Conservation (phyloP, 2,329 filamentous ascomycete genomes). For the Drechmeria coniospora region DNA sequence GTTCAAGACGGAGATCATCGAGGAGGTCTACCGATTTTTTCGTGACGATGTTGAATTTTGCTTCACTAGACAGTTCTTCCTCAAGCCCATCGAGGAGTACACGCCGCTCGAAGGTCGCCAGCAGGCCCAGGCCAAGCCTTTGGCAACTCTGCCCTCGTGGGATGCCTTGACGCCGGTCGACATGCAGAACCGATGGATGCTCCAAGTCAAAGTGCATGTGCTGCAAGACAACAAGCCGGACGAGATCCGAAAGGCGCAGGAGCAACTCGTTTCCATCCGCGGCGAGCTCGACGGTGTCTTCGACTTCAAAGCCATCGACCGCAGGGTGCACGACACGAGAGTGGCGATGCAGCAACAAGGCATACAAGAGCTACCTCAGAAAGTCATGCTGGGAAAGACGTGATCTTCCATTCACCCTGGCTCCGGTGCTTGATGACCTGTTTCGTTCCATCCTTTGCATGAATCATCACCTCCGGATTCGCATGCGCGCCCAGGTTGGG, state of each 20-base stretch:
- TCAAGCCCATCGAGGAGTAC: slow-evolving; percentile 17
- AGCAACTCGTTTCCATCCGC: slow-evolving; percentile 30
- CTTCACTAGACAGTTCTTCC: slow-evolving; percentile 31
- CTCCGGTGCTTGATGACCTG: too few species aligned
- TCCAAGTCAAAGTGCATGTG: slow-evolving; percentile 38
- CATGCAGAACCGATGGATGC: slow-evolving; percentile 34
- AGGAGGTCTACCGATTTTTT: slow-evolving; percentile 38
- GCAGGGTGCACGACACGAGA: slow-evolving; percentile 37
- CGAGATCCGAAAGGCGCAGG: slow-evolving; percentile 37
- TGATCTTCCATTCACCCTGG: too few species aligned
- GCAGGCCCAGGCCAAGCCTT: slow-evolving; percentile 6
- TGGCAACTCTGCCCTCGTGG: slow-evolving; percentile 26
- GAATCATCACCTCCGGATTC: too few species aligned
- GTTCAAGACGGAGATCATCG: slow-evolving; percentile 36
- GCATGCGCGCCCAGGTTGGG: too few species aligned
- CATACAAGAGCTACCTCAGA: slow-evolving; percentile 22
- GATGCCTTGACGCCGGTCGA: slow-evolving; percentile 32
- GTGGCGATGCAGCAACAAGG: slow-evolving; percentile 22
- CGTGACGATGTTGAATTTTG: slow-evolving; percentile 38
- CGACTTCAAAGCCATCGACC: slow-evolving; percentile 34
- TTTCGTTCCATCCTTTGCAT: too few species aligned
- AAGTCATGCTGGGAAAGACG: slow-evolving; percentile 18
- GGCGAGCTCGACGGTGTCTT: slow-evolving; percentile 35
- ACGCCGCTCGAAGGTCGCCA: slow-evolving; percentile 15
- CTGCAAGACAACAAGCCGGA: slow-evolving; percentile 41